phyloP scores from a whole-genome alignment of 331 rosid genomes.

The Acacia concinna region DNA sequence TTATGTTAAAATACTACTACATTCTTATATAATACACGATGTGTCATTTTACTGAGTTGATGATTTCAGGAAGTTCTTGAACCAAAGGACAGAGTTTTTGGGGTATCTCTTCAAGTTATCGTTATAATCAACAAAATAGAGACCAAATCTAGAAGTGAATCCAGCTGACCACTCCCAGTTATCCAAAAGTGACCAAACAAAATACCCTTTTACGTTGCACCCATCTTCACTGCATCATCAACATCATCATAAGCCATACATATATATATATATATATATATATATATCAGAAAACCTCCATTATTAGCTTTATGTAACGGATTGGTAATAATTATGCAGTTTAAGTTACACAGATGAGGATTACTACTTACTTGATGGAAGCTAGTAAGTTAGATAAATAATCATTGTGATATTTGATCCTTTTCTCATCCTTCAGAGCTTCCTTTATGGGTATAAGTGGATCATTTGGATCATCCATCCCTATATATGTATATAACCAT shows the following conservation, averaged over 20 bases:
- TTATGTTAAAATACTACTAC: neutral
- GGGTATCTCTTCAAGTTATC: conserved; percentile 77
- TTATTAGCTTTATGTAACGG: conserved; percentile 16
- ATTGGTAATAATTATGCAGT: neutral
- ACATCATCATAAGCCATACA: too few species aligned
- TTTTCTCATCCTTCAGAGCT: conserved; percentile 67
- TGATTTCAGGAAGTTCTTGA: conserved; percentile 61
- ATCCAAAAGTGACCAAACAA: conserved; percentile 76
- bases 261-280: too few species aligned
- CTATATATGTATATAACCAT: conserved; percentile 27
- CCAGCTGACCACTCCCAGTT: conserved; percentile 89
- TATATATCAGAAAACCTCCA: neutral
- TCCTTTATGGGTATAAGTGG: conserved; percentile 42
- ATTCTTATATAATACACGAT: neutral
- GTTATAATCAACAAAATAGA: conserved; percentile 64
- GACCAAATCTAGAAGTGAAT: conserved; percentile 70
- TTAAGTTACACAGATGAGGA: neutral
- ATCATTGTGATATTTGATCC: conserved; percentile 64
- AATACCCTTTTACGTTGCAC: conserved; percentile 79
- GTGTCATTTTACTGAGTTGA: conserved; percentile 20
- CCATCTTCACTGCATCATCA: conserved; percentile 68
- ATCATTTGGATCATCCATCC: conserved; percentile 77
- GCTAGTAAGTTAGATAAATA: conserved; percentile 59
- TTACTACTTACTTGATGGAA: conserved; percentile 54
- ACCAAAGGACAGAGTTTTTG: conserved; percentile 68